Conservation (phyloP, 1,139 yeast species). For the Meyerozyma athensensis region DNA sequence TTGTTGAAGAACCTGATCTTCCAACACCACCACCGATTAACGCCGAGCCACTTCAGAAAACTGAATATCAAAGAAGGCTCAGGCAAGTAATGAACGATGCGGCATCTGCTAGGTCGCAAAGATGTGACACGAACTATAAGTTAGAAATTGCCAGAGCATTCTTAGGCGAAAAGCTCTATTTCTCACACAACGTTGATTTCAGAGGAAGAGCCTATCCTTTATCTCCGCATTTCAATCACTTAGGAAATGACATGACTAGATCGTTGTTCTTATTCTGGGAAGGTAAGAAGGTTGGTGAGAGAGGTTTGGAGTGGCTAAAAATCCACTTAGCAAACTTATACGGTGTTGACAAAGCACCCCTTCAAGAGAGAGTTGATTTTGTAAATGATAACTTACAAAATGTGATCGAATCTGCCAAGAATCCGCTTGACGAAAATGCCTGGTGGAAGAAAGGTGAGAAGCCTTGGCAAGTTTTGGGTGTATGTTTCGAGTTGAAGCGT, state of each 20-base stretch:
- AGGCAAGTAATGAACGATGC: slow-evolving; percentile 56
- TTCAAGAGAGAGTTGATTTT: slow-evolving; percentile 69
- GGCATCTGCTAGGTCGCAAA: slow-evolving; percentile 68
- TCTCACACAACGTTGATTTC: slow-evolving; percentile 73
- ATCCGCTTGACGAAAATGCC: slow-evolving; percentile 54
- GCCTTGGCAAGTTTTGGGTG: slow-evolving; percentile 93
- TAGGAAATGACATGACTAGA: slow-evolving; percentile 89
- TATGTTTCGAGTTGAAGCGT: slow-evolving; percentile 72
- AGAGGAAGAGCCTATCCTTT: slow-evolving; percentile 88
- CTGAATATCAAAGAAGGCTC: slow-evolving; percentile 63
- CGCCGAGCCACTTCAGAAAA: slow-evolving; percentile 67
- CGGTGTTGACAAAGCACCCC: slow-evolving; percentile 82
- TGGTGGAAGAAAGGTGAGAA: slow-evolving; percentile 91
- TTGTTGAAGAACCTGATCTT: slow-evolving; percentile 47
- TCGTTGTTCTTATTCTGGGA: slow-evolving; percentile 86
- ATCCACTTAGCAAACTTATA: slow-evolving; percentile 84
- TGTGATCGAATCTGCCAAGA: slow-evolving; percentile 59
- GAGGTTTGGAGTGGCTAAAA: slow-evolving; percentile 83
- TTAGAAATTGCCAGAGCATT: slow-evolving; percentile 93
- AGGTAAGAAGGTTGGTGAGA: slow-evolving; percentile 69
- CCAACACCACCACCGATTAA: slow-evolving; percentile 64
- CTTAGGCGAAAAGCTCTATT: slow-evolving; percentile 80
- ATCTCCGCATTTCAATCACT: slow-evolving; percentile 73
- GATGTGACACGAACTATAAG: slow-evolving; percentile 93
- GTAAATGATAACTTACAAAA: slow-evolving; percentile 65